Percentiles rank a stretch among this genome's conserved stretches.
phyloP scores from a whole-genome alignment of 1,139 yeast species.

The Suhomyces maxii region DNA sequence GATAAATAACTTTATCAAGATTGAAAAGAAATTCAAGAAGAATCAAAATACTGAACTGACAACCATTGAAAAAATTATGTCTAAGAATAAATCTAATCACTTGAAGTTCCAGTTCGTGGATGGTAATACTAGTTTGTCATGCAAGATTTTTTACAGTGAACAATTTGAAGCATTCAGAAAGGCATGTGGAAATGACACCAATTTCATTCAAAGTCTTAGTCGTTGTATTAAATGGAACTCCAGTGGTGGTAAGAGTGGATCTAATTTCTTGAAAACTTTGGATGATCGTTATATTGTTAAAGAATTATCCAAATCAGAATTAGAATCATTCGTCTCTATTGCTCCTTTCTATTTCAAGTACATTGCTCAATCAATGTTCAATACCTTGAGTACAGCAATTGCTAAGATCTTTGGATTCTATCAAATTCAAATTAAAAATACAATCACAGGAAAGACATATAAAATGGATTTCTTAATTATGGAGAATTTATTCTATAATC shows the following conservation, averaged over 20 bases:
- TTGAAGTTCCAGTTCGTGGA: constrained; percentile 89
- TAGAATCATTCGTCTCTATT: constrained; percentile 90
- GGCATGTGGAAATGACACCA: constrained; percentile 75
- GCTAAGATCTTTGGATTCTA: constrained; percentile 96
- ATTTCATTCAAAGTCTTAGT: constrained; percentile 84
- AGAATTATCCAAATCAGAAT: constrained; percentile 82
- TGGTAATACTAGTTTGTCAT: constrained; percentile 77
- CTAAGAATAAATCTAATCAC: constrained; percentile 84
- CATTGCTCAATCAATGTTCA: constrained; percentile 92
- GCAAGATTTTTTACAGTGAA: constrained; percentile 93
- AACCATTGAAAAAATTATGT: constrained; percentile 64
- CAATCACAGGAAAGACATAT: constrained; percentile 70
- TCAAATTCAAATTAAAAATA: constrained; percentile 84
- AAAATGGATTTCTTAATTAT: constrained; percentile 90
- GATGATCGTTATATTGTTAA: constrained; percentile 90
- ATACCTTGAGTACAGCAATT: constrained; percentile 88
- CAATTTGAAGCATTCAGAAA: constrained; percentile 93
- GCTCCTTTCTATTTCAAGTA: constrained; percentile 97
- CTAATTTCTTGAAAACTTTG: constrained; percentile 86
- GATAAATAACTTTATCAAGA: constrained; percentile 38
- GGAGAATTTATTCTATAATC: constrained; percentile 91
- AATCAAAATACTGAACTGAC: constrained; percentile 25
- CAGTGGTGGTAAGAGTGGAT: constrained; percentile 95
- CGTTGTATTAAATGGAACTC: constrained; percentile 96
- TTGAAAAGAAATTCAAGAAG: constrained; percentile 47